phyloP scores from a whole-genome alignment of 331 rosid species.

The Telfairia occidentalis region DNA sequence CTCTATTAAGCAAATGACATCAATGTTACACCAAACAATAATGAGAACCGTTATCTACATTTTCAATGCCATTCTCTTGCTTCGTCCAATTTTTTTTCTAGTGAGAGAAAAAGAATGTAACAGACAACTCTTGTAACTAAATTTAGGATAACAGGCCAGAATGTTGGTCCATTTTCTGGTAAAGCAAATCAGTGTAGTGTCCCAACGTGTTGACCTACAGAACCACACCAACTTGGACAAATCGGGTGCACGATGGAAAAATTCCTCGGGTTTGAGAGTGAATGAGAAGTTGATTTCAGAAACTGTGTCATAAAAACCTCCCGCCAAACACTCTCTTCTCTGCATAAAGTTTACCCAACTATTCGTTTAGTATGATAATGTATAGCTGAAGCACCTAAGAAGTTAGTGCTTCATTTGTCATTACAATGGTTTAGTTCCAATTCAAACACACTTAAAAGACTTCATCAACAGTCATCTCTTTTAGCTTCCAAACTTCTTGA shows the following conservation, averaged over 20 bases:
- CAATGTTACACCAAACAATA: too few relatives aligned
- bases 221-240: background rate
- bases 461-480: too few relatives aligned
- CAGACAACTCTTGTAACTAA: background rate
- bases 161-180: background rate
- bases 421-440: too few relatives aligned
- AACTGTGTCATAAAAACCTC: background rate
- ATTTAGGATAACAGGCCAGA: background rate
- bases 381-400: too few relatives aligned
- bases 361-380: background rate
- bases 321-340: background rate
- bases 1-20: too few relatives aligned
- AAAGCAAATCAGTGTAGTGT: background rate
- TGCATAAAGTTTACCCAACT: too few relatives aligned
- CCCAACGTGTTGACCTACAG: background rate
- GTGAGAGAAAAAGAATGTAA: background rate
- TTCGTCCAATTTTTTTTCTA: too few relatives aligned
- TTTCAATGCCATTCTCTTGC: too few relatives aligned
- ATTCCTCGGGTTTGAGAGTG: background rate
- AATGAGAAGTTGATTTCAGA: background rate
- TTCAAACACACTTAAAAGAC: too few relatives aligned
- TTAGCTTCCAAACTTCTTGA: too few relatives aligned
- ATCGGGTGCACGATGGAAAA: background rate
- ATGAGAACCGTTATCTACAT: too few relatives aligned
- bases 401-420: too few relatives aligned